Percentiles rank a stretch among this genome's conserved stretches.
These are phyloP conservation scores for Aspergillus carlsbadensis DNA, from an alignment of 495 filamentous ascomycete genomes.

Conservation along the genomic window DNA sequence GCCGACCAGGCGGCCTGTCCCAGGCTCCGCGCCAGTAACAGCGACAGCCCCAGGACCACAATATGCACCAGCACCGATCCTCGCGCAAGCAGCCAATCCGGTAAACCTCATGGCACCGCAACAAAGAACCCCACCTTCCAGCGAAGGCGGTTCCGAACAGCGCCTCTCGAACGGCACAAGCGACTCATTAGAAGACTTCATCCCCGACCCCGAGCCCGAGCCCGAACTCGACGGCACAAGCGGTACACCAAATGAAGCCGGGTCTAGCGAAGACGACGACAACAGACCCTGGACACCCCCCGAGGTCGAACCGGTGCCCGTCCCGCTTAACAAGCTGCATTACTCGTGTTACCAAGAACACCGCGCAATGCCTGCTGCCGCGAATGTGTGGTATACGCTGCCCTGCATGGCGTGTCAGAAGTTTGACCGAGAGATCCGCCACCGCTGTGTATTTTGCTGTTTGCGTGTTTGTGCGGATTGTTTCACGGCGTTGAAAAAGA, in stretches of 20 bases:
- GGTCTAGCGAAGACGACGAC: slow-evolving; percentile 29
- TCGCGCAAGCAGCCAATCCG: not conserved
- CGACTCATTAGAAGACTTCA: slow-evolving; percentile 37
- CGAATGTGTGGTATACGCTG: slow-evolving; percentile 46
- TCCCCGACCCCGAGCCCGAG: slow-evolving; percentile 44
- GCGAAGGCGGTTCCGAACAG: slow-evolving; percentile 18
- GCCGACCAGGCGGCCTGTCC: slow-evolving; percentile 1
- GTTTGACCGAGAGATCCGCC: slow-evolving; percentile 40
- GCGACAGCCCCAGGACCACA: not conserved
- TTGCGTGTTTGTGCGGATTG: slow-evolving; percentile 47
- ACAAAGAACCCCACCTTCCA: slow-evolving; percentile 19
- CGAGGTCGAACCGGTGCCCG: slow-evolving; percentile 34
- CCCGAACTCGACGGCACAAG: slow-evolving; percentile 17
- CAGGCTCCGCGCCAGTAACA: not conserved
- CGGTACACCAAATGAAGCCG: slow-evolving; percentile 24
- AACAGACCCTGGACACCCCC: slow-evolving; percentile 31
- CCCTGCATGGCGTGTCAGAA: slow-evolving; percentile 53
- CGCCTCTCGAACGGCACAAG: slow-evolving; percentile 14
- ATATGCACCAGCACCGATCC: not conserved
- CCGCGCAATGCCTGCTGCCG: slow-evolving; percentile 37
- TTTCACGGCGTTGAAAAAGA: slow-evolving; percentile 38
- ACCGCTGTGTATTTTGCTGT: slow-evolving; percentile 50
- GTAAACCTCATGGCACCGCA: slow-evolving; percentile 10
- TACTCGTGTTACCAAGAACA: slow-evolving; percentile 49
- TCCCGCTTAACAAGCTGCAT: slow-evolving; percentile 42